Evolutionary conservation across 129 eudicot species (phyloP).

Genomic region (Escallonia herrerae): DNA sequence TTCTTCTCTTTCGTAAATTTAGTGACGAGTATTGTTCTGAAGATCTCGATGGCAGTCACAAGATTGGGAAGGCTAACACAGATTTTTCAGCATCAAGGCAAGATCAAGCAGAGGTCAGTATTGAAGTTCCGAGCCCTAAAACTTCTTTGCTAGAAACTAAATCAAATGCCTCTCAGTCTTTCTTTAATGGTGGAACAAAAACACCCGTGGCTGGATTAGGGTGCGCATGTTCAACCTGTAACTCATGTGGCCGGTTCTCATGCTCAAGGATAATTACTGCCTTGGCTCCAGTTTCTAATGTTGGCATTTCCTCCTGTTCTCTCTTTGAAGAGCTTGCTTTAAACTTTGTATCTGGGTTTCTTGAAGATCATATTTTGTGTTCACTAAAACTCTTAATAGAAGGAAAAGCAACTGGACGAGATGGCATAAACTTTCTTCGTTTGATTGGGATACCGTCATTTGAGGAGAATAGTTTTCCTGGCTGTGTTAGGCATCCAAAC

Average conservation of each 20-base stretch:
- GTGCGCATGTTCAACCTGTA: conserved; percentile 47
- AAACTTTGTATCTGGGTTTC: conserved; percentile 48
- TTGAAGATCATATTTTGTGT: conserved; percentile 61
- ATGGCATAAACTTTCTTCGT: conserved; percentile 58
- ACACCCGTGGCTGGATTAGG: conserved; percentile 34
- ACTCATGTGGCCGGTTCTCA: conserved; percentile 49
- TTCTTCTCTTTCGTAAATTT: conserved; percentile 18
- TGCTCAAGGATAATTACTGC: conserved; percentile 80
- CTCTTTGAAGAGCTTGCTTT: conserved; percentile 55
- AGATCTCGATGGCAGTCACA: conserved; percentile 12
- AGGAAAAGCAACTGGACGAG: conserved; percentile 69
- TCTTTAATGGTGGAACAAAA: conserved; percentile 32
- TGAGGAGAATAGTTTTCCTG: conserved; percentile 59
- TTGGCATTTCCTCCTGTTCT: conserved; percentile 51
- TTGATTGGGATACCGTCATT: conserved; percentile 74
- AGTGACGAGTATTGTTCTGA: conserved; percentile 55
- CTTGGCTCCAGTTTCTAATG: conserved; percentile 65
- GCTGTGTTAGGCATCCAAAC: conserved; percentile 96
- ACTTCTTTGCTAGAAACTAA: conserved; percentile 21
- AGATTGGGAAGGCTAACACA: conserved; percentile 2
- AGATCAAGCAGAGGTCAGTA: conserved; percentile 25
- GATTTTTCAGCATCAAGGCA: conserved; percentile 5
- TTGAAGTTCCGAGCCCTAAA: conserved; percentile 19
- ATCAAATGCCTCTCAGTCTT: conserved; percentile 27
- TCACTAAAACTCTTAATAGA: conserved; percentile 64